A percentile compares a stretch with the other conserved stretches of the same genome.
Evolutionary conservation across 352 stramenopile genomes (phyloP).

Genomic region (Globisporangium okanoganense): DNA sequence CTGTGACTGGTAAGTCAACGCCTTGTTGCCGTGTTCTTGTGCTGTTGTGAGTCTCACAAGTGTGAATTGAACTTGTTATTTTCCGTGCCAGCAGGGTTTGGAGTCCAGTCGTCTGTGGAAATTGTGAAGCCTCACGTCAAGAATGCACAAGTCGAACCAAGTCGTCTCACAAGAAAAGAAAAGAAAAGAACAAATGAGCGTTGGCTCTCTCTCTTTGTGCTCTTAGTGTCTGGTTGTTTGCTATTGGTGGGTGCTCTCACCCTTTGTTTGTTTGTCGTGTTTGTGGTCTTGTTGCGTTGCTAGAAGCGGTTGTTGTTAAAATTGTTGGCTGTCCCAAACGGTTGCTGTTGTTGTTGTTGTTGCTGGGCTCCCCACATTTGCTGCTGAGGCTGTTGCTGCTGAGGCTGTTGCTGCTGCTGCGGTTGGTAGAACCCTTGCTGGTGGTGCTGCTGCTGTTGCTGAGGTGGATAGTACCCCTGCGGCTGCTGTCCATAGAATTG

Average conservation of each 20-base stretch:
- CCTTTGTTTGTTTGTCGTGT: not conserved
- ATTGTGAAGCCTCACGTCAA: too few species aligned
- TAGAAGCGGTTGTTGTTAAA: conserved; percentile 14
- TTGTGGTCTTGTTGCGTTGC: not conserved
- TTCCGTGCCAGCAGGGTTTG: too few species aligned
- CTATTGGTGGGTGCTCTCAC: not conserved
- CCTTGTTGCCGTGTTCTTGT: too few species aligned
- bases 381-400: conserved; percentile 25
- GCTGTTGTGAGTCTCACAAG: too few species aligned
- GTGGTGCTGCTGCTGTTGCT: conserved; percentile 9
- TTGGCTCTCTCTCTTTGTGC: not conserved
- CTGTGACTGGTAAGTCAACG: too few species aligned
- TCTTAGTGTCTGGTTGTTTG: not conserved
- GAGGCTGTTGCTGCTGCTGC: conserved; percentile 20
- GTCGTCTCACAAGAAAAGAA: too few species aligned
- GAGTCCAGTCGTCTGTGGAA: too few species aligned
- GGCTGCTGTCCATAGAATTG: conserved; percentile 15
- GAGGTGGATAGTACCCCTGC: conserved; percentile 20
- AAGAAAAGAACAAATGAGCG: not conserved
- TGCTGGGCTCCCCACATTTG: conserved; percentile 29
- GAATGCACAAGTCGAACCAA: too few species aligned
- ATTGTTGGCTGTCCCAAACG: conserved; percentile 8
- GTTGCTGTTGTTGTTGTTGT: conserved; percentile 7
- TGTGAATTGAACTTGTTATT: too few species aligned
- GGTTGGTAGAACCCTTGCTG: conserved; percentile 22